Conservation (phyloP, 2,329 filamentous ascomycete genomes). For the Ploettnerulaceae sp. region DNA sequence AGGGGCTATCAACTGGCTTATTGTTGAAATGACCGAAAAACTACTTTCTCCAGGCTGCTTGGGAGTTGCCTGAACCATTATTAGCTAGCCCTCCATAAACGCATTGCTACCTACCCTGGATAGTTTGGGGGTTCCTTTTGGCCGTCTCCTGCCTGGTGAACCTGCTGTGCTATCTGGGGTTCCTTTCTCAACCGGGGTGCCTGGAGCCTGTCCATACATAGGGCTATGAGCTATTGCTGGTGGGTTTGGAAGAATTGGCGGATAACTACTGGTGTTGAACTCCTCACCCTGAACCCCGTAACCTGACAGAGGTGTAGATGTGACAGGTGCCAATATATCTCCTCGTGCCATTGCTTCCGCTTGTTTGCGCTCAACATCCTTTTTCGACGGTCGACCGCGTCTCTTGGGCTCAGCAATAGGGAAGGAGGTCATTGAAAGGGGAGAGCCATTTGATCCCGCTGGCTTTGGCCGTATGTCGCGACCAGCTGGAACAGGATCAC, state of each 20-base stretch:
- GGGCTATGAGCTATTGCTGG: not conserved
- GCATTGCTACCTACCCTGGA: slow-evolving; percentile 18
- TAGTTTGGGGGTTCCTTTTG: slow-evolving; percentile 14
- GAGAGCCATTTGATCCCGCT: slow-evolving; percentile 20
- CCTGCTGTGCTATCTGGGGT: slow-evolving; percentile 14
- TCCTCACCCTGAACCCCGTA: slow-evolving; percentile 12
- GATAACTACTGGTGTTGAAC: slow-evolving; percentile 13
- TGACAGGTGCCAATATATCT: slow-evolving; percentile 26
- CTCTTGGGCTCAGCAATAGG: slow-evolving; percentile 23
- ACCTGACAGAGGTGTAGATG: slow-evolving; percentile 7
- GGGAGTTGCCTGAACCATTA: not conserved
- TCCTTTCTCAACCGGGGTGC: slow-evolving; percentile 12
- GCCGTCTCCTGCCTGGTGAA: slow-evolving; percentile 21
- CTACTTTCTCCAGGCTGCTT: slow-evolving; percentile 22
- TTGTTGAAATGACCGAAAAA: slow-evolving; percentile 13
- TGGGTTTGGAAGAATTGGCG: slow-evolving; percentile 6
- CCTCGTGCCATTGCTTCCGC: slow-evolving; percentile 28
- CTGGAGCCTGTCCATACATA: slow-evolving; percentile 6
- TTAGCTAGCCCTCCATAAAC: not conserved
- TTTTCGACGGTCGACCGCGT: slow-evolving; percentile 32
- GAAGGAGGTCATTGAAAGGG: slow-evolving; percentile 20
- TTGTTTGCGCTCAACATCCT: slow-evolving; percentile 28
- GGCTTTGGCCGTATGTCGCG: slow-evolving; percentile 31
- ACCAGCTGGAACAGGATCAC: slow-evolving; percentile 14
- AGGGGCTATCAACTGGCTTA: not conserved